Conservation (phyloP, 441 rosid species). For the Syzygium malaccense region DNA sequence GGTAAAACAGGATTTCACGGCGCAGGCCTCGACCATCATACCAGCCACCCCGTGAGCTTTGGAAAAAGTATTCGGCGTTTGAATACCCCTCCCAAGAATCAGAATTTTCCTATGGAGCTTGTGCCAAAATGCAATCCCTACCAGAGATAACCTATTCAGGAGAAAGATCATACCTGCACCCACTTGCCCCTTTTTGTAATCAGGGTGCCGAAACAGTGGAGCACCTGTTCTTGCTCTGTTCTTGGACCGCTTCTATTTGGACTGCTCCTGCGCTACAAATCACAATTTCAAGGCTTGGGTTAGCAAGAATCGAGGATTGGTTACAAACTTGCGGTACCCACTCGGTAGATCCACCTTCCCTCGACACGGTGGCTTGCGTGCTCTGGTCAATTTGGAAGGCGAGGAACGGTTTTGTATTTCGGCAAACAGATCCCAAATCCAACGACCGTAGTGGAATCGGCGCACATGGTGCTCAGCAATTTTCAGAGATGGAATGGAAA, state of each 20-base stretch:
- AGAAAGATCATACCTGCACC: not conserved
- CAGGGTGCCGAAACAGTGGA: not conserved
- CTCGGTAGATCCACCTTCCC: not conserved
- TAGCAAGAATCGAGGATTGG: not conserved
- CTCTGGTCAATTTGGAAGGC: not conserved
- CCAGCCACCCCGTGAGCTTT: too few relatives aligned
- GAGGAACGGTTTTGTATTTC: not conserved
- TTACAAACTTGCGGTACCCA: not conserved
- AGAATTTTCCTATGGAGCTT: not conserved
- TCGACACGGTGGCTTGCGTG: not conserved
- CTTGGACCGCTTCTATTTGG: not conserved
- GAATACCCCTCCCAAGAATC: not conserved
- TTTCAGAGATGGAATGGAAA: not conserved
- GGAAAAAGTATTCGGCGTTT: not conserved
- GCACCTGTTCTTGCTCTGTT: not conserved
- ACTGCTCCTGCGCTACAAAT: not conserved
- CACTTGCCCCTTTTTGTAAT: not conserved
- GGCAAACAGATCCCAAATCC: not conserved
- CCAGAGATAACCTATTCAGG: not conserved
- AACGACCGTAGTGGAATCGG: not conserved
- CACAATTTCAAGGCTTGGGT: not conserved
- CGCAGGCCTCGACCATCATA: too few relatives aligned
- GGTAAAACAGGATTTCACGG: too few relatives aligned
- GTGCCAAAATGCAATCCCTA: not conserved
- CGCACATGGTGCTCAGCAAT: not conserved